phyloP scores from a whole-genome alignment of 2,329 filamentous ascomycete genomes.

The Cladorrhinum sp. region DNA sequence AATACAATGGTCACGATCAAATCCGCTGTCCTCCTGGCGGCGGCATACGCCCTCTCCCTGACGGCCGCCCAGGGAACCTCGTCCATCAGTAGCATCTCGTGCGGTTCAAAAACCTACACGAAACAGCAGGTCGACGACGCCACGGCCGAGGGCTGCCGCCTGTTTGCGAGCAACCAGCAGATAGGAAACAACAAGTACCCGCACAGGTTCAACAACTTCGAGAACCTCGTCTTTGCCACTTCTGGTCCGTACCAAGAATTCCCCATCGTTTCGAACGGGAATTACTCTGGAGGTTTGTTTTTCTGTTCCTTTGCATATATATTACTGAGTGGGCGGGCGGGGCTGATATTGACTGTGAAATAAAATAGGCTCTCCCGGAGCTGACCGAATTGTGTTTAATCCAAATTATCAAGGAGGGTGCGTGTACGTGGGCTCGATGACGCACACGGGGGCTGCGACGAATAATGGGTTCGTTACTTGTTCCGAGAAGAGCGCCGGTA shows the following conservation, averaged over 20 bases:
- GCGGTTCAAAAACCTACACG: conserved; percentile 18
- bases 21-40: conserved; percentile 10
- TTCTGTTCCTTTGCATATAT: background rate
- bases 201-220: conserved; percentile 25
- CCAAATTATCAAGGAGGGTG: conserved; percentile 13
- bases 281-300: conserved; percentile 16
- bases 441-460: conserved; percentile 18
- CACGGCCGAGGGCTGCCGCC: conserved; percentile 20
- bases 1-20: conserved; percentile 13
- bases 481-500: background rate
- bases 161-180: conserved; percentile 14
- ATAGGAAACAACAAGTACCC: conserved; percentile 24
- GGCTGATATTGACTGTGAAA: no score
- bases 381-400: conserved; percentile 23
- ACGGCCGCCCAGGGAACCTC: conserved; percentile 17
- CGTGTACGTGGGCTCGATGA: conserved; percentile 23
- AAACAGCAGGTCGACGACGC: conserved; percentile 20
- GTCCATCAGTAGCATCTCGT: conserved; percentile 10
- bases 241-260: conserved; percentile 23
- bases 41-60: background rate
- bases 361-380: conserved; percentile 17
- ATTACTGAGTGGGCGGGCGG: background rate
- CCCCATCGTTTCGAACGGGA: conserved; percentile 18
- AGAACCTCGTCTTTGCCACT: conserved; percentile 17
- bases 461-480: conserved; percentile 20